Evolutionary conservation across 2,329 filamentous ascomycete genomes (phyloP), one percentile per base, ranked within the genome.

Genomic region (Aspergillus versicolor): DNA sequence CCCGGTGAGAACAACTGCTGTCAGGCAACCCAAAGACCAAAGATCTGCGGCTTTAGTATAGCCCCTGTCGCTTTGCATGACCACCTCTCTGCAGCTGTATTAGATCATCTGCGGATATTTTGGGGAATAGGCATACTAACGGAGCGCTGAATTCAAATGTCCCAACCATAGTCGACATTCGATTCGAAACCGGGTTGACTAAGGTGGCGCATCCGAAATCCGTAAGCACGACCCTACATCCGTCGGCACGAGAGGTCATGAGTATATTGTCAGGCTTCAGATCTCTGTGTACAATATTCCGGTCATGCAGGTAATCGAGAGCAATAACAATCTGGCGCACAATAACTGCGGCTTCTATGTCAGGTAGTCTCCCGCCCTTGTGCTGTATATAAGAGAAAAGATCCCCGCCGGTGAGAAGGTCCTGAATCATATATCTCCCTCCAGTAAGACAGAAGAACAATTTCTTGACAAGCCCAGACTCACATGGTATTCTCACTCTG

Each of bases 211-310:
- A 80, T 8, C 84, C 84, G 64, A 88, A 88, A 66, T 87, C 85
- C 1, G 83, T 84, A 42, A 88, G 73, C 1, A 87, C 76, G 7
- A 87, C 74, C 21, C 85, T 77, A 21, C 77, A 76, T 3, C 79
- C 79, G 43, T 74, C 71, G 13, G 75, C 72, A 51, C 81, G 74
- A 1, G 81, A 83, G 1, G 81, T 82, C 77, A 87, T 78, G 30
- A 88, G 75, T 8, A 87, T 80, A 62, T 87, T 87, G 52, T 87
- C 84, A 0, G 84, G 84, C 63, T 87, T 88, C 48, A 87, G 75
- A 63, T 88, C 85, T 32, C 85, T 77, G 66, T 88, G 85, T 4
- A 83, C 83, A 43, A 87, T 81, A 41, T 78, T 72, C 7, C 76
- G 73, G 3, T 73, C 69, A 65, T 87, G 85, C 0, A 87, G 70